phyloP scores from a whole-genome alignment of 192 early-diverging fungal genomes.

The Coemansia umbellata region DNA sequence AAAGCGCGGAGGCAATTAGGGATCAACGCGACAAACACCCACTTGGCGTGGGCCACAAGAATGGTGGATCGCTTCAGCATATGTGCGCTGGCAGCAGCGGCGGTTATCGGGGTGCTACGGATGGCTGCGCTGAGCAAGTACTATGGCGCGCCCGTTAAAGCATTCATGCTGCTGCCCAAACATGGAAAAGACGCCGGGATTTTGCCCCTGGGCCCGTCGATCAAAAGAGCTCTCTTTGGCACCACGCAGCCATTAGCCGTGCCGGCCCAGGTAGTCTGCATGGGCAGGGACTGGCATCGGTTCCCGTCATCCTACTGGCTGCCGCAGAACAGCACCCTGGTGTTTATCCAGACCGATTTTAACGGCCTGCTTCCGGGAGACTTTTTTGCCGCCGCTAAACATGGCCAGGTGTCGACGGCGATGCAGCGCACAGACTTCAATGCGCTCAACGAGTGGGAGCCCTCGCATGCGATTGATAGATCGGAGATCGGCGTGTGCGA shows the following conservation, averaged over 20 bases:
- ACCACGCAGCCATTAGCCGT: not conserved
- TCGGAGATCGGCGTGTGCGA: conserved; percentile 20
- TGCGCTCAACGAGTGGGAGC: conserved; percentile 31
- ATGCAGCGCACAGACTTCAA: conserved; percentile 26
- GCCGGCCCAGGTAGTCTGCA: conserved; percentile 57
- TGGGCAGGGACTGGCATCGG: conserved; percentile 93
- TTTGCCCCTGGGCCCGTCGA: conserved; percentile 19
- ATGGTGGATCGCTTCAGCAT: conserved; percentile 21
- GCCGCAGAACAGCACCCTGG: conserved; percentile 64
- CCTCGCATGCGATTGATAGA: conserved; percentile 9
- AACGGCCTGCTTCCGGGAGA: conserved; percentile 79
- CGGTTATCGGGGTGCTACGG: conserved; percentile 63
- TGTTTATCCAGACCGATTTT: conserved; percentile 57
- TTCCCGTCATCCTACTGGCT: conserved; percentile 92
- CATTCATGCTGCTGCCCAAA: conserved; percentile 52
- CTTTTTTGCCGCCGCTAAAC: conserved; percentile 42
- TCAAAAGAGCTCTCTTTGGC: conserved; percentile 8
- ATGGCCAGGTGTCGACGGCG: conserved; percentile 17
- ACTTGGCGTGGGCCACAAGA: no score
- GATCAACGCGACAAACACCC: no score
- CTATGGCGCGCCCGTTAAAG: conserved; percentile 70
- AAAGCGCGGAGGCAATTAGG: no score
- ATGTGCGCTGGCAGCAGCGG: conserved; percentile 44
- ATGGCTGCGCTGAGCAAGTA: conserved; percentile 63
- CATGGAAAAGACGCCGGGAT: not conserved